phyloP scores from a whole-genome alignment of 345 rosid genomes.

The Heritiera fomes region DNA sequence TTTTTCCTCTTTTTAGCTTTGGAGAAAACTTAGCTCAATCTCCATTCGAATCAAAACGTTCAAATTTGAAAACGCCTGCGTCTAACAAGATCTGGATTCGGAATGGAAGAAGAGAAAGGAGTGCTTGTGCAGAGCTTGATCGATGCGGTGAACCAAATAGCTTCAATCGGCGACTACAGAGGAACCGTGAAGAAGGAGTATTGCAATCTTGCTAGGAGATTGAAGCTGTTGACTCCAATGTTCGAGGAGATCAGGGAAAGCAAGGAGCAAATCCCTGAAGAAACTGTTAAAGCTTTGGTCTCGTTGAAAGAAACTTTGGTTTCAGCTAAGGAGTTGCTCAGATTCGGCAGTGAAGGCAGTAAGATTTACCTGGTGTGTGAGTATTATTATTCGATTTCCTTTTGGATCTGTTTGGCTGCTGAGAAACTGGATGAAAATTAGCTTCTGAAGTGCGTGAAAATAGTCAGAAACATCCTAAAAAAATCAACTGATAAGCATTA shows the following conservation, averaged over 20 bases:
- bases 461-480: neutral
- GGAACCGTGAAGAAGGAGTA: constrained; percentile 69
- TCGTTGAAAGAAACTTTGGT: constrained; percentile 49
- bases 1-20: neutral
- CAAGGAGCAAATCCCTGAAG: constrained; percentile 54
- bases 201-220: constrained; percentile 70
- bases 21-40: neutral
- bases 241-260: constrained; percentile 79
- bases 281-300: constrained; percentile 42
- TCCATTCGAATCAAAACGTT: neutral
- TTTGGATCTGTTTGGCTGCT: constrained; percentile 48
- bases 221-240: constrained; percentile 79
- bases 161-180: constrained; percentile 59
- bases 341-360: constrained; percentile 81
- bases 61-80: neutral
- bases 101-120: constrained; percentile 63
- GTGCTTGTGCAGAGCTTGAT: constrained; percentile 51
- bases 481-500: neutral
- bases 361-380: constrained; percentile 88
- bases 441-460: neutral
- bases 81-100: constrained; percentile 14
- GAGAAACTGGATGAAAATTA: constrained; percentile 16
- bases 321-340: constrained; percentile 65
- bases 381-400: constrained; percentile 10
- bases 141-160: constrained; percentile 65